Conservation (phyloP, 2,329 filamentous ascomycete genomes). For the Tolypocladium guangdongense region DNA sequence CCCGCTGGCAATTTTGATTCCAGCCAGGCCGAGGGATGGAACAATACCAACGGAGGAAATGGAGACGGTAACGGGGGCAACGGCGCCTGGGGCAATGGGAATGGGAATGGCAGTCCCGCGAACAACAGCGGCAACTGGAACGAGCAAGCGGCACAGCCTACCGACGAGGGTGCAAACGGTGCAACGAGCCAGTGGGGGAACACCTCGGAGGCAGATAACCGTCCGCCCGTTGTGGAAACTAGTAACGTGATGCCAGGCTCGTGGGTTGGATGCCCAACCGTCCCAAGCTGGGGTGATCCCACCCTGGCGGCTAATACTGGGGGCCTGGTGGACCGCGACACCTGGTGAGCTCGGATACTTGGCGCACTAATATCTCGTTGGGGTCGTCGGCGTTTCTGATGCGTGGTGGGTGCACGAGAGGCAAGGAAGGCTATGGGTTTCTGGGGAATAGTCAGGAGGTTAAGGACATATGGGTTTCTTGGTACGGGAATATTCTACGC, state of each 20-base stretch:
- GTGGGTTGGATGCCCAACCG: conserved; percentile 12
- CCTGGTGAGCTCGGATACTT: not conserved
- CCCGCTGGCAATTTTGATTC: not conserved
- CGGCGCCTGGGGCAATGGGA: not conserved
- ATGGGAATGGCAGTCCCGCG: not conserved
- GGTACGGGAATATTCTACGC: not conserved
- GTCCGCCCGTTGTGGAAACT: not conserved
- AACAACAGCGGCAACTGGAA: not conserved
- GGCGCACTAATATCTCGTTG: no score
- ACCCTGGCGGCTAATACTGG: conserved; percentile 19
- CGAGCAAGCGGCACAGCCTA: not conserved
- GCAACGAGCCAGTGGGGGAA: not conserved
- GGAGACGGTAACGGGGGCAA: conserved; percentile 6
- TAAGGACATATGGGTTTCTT: not conserved
- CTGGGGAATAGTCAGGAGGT: not conserved
- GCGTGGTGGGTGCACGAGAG: not conserved
- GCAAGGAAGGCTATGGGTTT: not conserved
- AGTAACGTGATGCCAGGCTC: conserved; percentile 22
- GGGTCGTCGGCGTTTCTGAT: not conserved
- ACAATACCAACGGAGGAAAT: conserved; percentile 5
- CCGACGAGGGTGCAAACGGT: conserved; percentile 1
- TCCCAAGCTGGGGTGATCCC: conserved; percentile 17
- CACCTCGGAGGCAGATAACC: not conserved
- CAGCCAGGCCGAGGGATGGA: not conserved
- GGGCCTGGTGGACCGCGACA: not conserved